phyloP scores from a whole-genome alignment of 2,329 filamentous ascomycete genomes.

The Penicillium sp. region DNA sequence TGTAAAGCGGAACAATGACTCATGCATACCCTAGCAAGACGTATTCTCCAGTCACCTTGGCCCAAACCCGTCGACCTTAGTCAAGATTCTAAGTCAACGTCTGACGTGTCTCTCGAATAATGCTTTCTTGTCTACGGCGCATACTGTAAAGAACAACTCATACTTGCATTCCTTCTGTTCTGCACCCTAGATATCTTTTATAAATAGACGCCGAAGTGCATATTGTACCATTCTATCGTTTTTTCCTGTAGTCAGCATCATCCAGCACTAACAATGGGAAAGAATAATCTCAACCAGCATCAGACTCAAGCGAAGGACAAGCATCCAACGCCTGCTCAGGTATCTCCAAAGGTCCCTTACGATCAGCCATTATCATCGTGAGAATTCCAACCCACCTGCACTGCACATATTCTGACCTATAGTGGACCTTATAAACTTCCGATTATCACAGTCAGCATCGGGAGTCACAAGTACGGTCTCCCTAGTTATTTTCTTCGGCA shows the following conservation, averaged over 20 bases:
- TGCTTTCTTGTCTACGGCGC: background rate
- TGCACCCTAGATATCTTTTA: background rate
- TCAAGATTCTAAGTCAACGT: background rate
- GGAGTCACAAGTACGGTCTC: background rate
- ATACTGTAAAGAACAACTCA: slow-evolving; percentile 1
- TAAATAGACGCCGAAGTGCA: slow-evolving; percentile 1
- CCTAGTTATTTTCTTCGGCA: slow-evolving; percentile 1
- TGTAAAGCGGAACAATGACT: background rate
- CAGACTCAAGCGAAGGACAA: background rate
- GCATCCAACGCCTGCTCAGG: background rate
- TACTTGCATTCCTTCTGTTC: background rate
- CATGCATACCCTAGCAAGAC: background rate
- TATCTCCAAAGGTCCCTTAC: background rate
- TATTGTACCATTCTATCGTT: background rate
- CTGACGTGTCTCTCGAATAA: background rate
- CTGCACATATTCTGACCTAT: background rate
- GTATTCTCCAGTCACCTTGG: background rate
- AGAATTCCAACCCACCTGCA: background rate
- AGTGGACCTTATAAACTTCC: background rate
- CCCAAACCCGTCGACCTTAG: background rate
- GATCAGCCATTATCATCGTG: slow-evolving; percentile 1
- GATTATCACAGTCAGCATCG: background rate
- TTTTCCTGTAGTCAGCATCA: background rate
- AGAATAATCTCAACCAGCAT: background rate
- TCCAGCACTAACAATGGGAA: background rate